Percentiles rank a stretch among this genome's conserved stretches.
These are phyloP conservation scores for Penicillium sp. DNA, from an alignment of 2,329 filamentous ascomycete species.

Conservation along the genomic window DNA sequence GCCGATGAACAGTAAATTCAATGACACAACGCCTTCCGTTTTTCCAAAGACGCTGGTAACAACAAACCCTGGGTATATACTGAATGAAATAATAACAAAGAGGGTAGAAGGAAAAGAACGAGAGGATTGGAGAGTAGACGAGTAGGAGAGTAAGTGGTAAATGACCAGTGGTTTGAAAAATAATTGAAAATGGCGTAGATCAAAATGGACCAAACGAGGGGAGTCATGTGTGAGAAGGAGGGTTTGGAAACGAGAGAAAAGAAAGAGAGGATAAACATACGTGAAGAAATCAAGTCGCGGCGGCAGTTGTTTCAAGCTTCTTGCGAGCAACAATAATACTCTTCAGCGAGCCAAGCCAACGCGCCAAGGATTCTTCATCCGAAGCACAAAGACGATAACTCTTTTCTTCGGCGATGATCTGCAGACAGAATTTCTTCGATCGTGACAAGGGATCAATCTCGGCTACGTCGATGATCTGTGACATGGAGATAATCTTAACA, in stretches of 20 bases:
- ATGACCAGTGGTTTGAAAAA: not conserved
- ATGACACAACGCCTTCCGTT: constrained; percentile 14
- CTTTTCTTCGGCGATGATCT: constrained; percentile 92
- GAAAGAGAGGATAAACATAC: not conserved
- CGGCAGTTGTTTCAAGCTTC: constrained; percentile 28
- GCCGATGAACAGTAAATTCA: not conserved
- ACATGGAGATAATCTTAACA: constrained; percentile 75
- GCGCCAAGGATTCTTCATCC: constrained; percentile 78
- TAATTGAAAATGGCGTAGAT: not conserved
- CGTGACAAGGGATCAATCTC: constrained; percentile 86
- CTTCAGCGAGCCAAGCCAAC: constrained; percentile 88
- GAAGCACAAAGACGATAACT: constrained; percentile 73
- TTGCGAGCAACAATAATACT: constrained; percentile 54
- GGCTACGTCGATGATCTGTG: constrained; percentile 81
- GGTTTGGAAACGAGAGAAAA: not conserved
- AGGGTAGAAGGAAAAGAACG: constrained; percentile 2
- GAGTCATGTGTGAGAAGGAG: not conserved
- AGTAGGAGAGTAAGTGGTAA: not conserved
- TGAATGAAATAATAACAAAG: constrained; percentile 7
- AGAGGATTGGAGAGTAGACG: not conserved
- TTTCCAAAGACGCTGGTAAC: constrained; percentile 9
- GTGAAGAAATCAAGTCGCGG: not conserved
- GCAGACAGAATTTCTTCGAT: constrained; percentile 83
- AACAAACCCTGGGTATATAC: constrained; percentile 27
- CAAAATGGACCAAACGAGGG: not conserved